phyloP scores from a whole-genome alignment of 2,329 filamentous ascomycete genomes.

The Cadophora sp. region DNA sequence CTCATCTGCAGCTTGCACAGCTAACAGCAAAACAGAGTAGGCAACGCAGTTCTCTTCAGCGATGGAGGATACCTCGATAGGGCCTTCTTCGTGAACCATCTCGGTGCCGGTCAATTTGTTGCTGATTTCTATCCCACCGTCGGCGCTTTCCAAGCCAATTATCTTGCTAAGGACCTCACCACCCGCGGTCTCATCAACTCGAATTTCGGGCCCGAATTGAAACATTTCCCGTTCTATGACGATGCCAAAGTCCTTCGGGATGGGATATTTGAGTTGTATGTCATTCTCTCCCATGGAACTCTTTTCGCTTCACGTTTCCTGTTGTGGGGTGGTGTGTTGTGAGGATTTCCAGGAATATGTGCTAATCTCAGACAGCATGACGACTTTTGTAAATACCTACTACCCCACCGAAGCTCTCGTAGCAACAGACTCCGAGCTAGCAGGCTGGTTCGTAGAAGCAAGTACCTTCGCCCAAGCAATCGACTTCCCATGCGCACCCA shows the following conservation, averaged over 20 bases:
- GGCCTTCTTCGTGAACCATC: slow-evolving; percentile 26
- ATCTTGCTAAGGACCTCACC: slow-evolving; percentile 49
- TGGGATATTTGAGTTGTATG: slow-evolving; percentile 47
- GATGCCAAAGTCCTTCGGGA: slow-evolving; percentile 49
- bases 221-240: slow-evolving; percentile 53
- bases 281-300: not conserved
- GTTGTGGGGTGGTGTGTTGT: not conserved
- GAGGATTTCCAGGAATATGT: not conserved
- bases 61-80: slow-evolving; percentile 30
- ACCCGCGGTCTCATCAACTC: slow-evolving; percentile 51
- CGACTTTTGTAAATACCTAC: slow-evolving; percentile 52
- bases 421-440: slow-evolving; percentile 50
- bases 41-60: slow-evolving; percentile 26
- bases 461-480: slow-evolving; percentile 46
- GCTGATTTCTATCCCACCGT: slow-evolving; percentile 26
- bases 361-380: slow-evolving; percentile 38
- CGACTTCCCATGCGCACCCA: slow-evolving; percentile 49
- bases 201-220: slow-evolving; percentile 47
- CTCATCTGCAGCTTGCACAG: no score
- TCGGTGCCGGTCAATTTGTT: slow-evolving; percentile 24
- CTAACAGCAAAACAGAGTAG: slow-evolving; percentile 18
- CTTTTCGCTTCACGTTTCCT: not conserved
- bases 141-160: slow-evolving; percentile 49
- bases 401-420: slow-evolving; percentile 48
- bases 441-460: slow-evolving; percentile 54